phyloP scores from a whole-genome alignment of 116 monocot species.

The Cymodocea nodosa region DNA sequence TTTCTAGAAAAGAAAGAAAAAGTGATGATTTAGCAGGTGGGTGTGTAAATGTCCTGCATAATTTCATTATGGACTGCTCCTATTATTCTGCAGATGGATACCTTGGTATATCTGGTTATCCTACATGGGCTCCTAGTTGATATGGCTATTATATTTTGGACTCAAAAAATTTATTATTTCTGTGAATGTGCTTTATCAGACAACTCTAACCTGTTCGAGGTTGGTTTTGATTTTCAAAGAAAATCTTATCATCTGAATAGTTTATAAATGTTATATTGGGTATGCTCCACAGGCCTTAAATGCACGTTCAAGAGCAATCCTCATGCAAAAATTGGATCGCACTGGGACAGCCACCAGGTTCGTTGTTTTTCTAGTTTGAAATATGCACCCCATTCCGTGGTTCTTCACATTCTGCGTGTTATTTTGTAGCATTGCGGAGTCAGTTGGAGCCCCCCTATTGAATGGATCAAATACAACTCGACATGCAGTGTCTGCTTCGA shows the following conservation, averaged over 20 bases:
- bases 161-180: too few species aligned
- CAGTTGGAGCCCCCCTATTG: slow-evolving; percentile 41
- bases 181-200: neutral
- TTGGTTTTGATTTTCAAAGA: neutral
- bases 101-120: neutral
- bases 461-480: slow-evolving; percentile 35
- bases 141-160: too few species aligned
- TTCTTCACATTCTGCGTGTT: too few species aligned
- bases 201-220: too few species aligned
- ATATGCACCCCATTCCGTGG: neutral
- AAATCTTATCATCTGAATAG: neutral
- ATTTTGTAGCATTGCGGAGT: slow-evolving; percentile 43
- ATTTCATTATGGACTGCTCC: neutral
- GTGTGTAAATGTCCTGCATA: slow-evolving; percentile 4
- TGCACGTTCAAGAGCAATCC: slow-evolving; percentile 77
- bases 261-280: neutral
- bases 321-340: slow-evolving; percentile 89
- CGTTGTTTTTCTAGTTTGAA: neutral
- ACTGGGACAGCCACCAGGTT: slow-evolving; percentile 78
- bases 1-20: slow-evolving; percentile 10
- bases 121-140: too few species aligned
- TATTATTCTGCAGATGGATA: neutral
- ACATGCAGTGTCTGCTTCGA: slow-evolving; percentile 20
- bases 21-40: slow-evolving; percentile 5
- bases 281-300: slow-evolving; percentile 50